phyloP scores from a whole-genome alignment of 2,329 filamentous ascomycete genomes.

The Aschersonia sp. region DNA sequence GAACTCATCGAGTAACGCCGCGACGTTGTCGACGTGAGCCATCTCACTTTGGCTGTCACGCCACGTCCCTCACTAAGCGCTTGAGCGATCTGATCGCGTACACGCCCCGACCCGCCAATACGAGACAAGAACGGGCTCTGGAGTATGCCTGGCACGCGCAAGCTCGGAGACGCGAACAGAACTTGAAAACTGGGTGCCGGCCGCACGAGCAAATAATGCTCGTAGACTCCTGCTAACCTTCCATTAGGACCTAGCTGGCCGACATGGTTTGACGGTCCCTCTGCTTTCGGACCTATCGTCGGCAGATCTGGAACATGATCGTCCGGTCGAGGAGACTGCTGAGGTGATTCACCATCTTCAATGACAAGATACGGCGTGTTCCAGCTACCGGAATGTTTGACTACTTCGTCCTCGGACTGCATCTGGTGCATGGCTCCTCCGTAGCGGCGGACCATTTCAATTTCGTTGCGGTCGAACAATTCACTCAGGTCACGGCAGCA shows the following conservation, averaged over 20 bases:
- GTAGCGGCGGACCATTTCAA: background rate
- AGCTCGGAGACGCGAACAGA: conserved; percentile 52
- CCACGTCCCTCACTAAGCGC: conserved; percentile 54
- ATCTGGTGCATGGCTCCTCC: background rate
- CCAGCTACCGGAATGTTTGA: background rate
- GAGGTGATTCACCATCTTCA: background rate
- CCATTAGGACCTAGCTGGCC: conserved; percentile 4
- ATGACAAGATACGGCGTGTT: background rate
- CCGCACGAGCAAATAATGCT: conserved; percentile 48
- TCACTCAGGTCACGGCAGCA: background rate
- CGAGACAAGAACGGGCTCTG: conserved; percentile 41
- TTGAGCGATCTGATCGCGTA: conserved; percentile 30
- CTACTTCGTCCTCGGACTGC: background rate
- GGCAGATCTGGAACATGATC: background rate
- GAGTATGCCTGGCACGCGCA: conserved; percentile 52
- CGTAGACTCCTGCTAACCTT: conserved; percentile 19
- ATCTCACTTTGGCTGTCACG: conserved; percentile 61
- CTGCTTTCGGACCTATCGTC: background rate
- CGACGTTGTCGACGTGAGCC: conserved; percentile 28
- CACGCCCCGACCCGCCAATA: conserved; percentile 32
- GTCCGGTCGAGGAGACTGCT: background rate
- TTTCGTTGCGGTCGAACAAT: background rate
- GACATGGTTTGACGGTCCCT: conserved; percentile 2
- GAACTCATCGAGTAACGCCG: background rate
- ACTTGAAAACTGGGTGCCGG: conserved; percentile 51